Conservation (phyloP, 83 land plant species). For the Isoetes engelmannii region DNA sequence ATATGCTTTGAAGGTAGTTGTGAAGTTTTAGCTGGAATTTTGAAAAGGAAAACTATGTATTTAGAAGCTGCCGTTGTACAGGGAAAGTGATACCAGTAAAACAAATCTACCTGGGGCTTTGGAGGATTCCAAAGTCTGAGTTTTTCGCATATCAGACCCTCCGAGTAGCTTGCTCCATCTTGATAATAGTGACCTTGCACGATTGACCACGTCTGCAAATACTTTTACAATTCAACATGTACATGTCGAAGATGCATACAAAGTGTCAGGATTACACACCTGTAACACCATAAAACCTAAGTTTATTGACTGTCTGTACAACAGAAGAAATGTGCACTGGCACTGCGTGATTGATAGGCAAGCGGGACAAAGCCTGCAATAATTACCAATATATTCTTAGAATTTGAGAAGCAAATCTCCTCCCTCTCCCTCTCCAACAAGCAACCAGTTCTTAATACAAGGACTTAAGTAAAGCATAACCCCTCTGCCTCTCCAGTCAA, state of each 20-base stretch:
- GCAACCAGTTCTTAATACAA: no score
- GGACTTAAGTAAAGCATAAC: no score
- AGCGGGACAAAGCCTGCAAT: constrained; percentile 53
- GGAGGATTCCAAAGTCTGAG: constrained; percentile 19
- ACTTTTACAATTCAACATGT: constrained; percentile 41
- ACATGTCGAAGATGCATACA: constrained; percentile 2
- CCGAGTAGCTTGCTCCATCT: constrained; percentile 60
- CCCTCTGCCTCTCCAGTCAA: no score
- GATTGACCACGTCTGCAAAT: constrained; percentile 58
- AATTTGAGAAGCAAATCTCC: no score
- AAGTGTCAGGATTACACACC: constrained; percentile 26
- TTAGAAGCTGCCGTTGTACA: background rate
- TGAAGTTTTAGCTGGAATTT: background rate
- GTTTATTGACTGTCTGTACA: constrained; percentile 54
- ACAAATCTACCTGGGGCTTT: constrained; percentile 17
- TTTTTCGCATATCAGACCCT: constrained; percentile 44
- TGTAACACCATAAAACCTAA: constrained; percentile 59
- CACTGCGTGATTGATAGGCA: constrained; percentile 58
- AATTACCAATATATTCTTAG: background rate
- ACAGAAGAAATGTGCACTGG: constrained; percentile 66
- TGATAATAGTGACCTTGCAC: constrained; percentile 49
- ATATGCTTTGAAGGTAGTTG: background rate
- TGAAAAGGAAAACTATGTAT: background rate
- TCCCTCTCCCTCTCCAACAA: no score
- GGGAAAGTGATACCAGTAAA: background rate